Percentiles rank a stretch among this genome's conserved stretches.
These are phyloP conservation scores for Schoenoplectus triqueter DNA, from an alignment of 202 grass and related monocot genomes.

Conservation along the genomic window DNA sequence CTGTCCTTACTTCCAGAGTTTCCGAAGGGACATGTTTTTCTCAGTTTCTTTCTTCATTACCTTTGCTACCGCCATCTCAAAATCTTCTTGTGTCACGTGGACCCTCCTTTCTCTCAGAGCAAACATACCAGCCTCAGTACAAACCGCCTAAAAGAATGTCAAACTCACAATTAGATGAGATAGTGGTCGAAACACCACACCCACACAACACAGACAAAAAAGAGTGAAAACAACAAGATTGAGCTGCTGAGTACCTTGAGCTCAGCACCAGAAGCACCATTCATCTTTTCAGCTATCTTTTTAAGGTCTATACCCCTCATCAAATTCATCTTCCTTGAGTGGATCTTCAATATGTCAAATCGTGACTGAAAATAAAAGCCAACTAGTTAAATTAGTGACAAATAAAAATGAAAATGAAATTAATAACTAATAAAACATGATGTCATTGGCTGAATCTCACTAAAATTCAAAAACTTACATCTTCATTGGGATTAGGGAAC, in stretches of 20 bases:
- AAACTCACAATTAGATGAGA: neutral
- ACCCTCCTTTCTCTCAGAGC: constrained; percentile 93
- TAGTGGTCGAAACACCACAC: neutral
- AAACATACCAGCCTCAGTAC: constrained; percentile 95
- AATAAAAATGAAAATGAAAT: too few relatives aligned
- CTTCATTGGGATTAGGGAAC: constrained; percentile 95
- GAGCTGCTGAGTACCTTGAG: constrained; percentile 64
- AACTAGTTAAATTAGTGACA: constrained; percentile 38
- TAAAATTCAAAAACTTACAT: constrained; percentile 51
- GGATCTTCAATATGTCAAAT: constrained; percentile 98
- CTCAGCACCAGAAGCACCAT: constrained; percentile 94
- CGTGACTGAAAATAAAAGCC: constrained; percentile 65
- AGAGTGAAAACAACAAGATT: constrained; percentile 8
- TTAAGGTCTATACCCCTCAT: constrained; percentile 99
- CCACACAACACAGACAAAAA: neutral
- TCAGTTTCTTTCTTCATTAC: constrained; percentile 98
- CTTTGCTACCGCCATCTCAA: constrained; percentile 92
- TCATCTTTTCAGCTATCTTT: constrained; percentile 96
- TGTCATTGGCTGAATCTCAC: constrained; percentile 8
- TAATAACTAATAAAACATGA: constrained; percentile 24
- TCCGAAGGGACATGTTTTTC: constrained; percentile 94
- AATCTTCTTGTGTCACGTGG: constrained; percentile 90
- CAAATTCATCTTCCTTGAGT: constrained; percentile 99
- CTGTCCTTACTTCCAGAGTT: constrained; percentile 57
- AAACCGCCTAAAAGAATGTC: constrained; percentile 57